Evolutionary conservation across 495 filamentous ascomycete genomes (phyloP).

Genomic region (Penicillium alfredii): DNA sequence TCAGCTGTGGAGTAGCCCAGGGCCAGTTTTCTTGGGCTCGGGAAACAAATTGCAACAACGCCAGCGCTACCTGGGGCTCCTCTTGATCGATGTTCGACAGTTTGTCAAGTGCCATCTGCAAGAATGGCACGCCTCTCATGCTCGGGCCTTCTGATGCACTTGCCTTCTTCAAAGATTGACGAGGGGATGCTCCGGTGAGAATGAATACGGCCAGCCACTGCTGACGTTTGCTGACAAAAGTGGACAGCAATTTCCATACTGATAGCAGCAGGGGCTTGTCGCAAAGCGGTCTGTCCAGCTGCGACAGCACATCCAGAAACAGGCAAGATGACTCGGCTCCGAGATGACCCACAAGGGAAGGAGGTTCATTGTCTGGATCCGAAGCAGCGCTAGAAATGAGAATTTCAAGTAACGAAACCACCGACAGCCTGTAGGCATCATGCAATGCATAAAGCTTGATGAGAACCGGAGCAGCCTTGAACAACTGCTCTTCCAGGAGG

Average conservation of each 20-base stretch:
- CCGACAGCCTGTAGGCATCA: conserved; percentile 56
- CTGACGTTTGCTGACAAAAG: conserved; percentile 83
- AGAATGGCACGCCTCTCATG: conserved; percentile 54
- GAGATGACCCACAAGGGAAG: conserved; percentile 83
- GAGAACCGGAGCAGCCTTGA: conserved; percentile 67
- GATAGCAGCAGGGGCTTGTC: conserved; percentile 53
- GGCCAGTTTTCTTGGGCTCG: conserved; percentile 87
- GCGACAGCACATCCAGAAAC: conserved; percentile 72
- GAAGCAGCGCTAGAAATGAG: conserved; percentile 64
- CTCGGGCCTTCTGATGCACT: conserved; percentile 31
- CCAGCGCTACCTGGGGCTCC: conserved; percentile 55
- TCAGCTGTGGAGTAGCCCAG: conserved; percentile 74
- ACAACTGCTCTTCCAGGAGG: conserved; percentile 69
- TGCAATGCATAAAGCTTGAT: conserved; percentile 73
- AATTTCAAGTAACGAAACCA: conserved; percentile 63
- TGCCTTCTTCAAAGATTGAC: conserved; percentile 57
- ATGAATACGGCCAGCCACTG: conserved; percentile 93
- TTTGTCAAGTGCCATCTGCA: conserved; percentile 67
- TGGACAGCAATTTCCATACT: conserved; percentile 81
- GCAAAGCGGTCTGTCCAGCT: conserved; percentile 69
- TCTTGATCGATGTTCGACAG: conserved; percentile 62
- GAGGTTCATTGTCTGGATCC: conserved; percentile 60
- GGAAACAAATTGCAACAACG: conserved; percentile 79
- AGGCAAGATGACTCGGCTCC: conserved; percentile 73
- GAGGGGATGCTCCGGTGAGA: conserved; percentile 79